Evolutionary conservation across 192 early-diverging fungal species (phyloP).

Genomic region (Coemansia sp.): DNA sequence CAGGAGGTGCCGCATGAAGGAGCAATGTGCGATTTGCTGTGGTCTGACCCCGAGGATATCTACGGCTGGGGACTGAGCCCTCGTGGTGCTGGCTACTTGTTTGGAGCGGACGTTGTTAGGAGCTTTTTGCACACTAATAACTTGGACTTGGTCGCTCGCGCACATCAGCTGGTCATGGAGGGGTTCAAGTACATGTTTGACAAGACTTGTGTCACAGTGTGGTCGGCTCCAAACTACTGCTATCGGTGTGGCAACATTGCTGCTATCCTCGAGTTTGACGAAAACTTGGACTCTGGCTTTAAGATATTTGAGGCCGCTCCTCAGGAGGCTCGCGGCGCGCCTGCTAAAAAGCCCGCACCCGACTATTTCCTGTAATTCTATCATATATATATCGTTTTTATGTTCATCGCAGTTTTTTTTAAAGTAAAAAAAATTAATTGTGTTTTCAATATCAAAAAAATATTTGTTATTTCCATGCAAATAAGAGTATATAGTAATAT

Average conservation of each 20-base stretch:
- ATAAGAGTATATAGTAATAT: neutral
- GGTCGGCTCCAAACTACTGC: slow-evolving; percentile 99
- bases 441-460: neutral
- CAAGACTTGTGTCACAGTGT: slow-evolving; percentile 93
- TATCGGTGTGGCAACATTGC: slow-evolving; percentile 99
- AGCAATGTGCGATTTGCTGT: slow-evolving; percentile 95
- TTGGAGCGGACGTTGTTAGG: slow-evolving; percentile 89
- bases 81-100: slow-evolving; percentile 96
- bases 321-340: slow-evolving; percentile 79
- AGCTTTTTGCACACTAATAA: slow-evolving; percentile 81
- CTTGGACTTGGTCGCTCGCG: slow-evolving; percentile 87
- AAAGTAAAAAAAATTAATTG: neutral
- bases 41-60: slow-evolving; percentile 95
- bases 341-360: slow-evolving; percentile 82
- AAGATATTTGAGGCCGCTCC: slow-evolving; percentile 93
- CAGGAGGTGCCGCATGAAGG: slow-evolving; percentile 98
- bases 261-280: slow-evolving; percentile 92
- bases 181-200: slow-evolving; percentile 98
- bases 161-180: slow-evolving; percentile 97
- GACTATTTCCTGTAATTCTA: slow-evolving; percentile 87
- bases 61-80: slow-evolving; percentile 92
- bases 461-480: neutral
- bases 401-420: neutral
- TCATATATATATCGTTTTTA: neutral
- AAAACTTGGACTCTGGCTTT: slow-evolving; percentile 82